phyloP scores from a whole-genome alignment of 2,329 filamentous ascomycete genomes.

The Nemania serpens region DNA sequence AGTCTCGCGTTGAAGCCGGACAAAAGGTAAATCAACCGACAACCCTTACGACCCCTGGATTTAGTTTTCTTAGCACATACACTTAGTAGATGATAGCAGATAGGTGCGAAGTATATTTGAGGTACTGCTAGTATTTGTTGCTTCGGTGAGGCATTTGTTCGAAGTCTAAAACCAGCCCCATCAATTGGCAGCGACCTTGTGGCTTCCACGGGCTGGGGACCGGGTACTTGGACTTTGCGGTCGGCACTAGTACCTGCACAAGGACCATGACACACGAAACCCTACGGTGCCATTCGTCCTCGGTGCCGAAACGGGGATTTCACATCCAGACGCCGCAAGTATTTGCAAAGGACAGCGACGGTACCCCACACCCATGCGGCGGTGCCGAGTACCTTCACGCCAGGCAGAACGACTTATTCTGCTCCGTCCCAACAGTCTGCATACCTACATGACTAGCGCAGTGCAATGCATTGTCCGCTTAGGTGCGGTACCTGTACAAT shows the following conservation, averaged over 20 bases:
- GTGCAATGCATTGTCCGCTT: conserved; percentile 11
- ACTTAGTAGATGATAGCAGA: too few species aligned
- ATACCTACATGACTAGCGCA: conserved; percentile 5
- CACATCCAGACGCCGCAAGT: conserved; percentile 17
- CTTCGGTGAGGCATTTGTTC: conserved; percentile 28
- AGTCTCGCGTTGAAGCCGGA: conserved; percentile 17
- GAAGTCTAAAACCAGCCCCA: conserved; percentile 17
- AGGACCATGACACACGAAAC: conserved; percentile 7
- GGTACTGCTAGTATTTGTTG: neutral
- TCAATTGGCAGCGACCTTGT: conserved; percentile 7
- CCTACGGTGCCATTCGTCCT: conserved; percentile 21
- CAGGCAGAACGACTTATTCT: conserved; percentile 1
- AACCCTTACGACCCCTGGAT: conserved; percentile 22
- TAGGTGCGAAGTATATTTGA: neutral
- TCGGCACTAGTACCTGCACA: conserved; percentile 3
- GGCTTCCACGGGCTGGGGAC: neutral
- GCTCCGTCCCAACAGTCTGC: conserved; percentile 5
- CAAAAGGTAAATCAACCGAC: neutral
- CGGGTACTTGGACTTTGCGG: neutral
- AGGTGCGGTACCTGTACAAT: conserved; percentile 1
- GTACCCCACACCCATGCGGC: neutral
- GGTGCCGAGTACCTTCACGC: conserved; percentile 4
- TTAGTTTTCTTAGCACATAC: neutral
- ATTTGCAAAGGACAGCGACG: conserved; percentile 8
- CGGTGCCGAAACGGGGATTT: conserved; percentile 16